Evolutionary conservation across 2,329 filamentous ascomycete genomes (phyloP).

Genomic region (Sporothrix euskadiensis): DNA sequence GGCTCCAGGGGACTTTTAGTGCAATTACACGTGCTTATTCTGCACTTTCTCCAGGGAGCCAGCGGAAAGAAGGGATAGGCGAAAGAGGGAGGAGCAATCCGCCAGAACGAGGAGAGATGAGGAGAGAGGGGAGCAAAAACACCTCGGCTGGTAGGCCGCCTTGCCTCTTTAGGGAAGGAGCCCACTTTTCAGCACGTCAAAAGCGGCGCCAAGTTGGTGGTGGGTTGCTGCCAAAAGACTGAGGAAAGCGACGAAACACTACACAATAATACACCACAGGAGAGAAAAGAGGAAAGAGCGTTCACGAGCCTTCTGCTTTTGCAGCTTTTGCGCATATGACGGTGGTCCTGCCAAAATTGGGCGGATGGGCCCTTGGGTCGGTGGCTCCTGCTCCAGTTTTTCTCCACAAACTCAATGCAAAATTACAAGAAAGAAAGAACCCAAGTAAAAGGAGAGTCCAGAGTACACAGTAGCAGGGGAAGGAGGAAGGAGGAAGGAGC

Average conservation of each 20-base stretch:
- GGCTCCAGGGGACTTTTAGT: slow-evolving; percentile 13
- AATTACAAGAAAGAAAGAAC: neutral
- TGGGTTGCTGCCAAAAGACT: neutral
- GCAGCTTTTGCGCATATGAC: neutral
- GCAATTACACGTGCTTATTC: slow-evolving; percentile 24
- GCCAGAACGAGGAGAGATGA: slow-evolving; percentile 6
- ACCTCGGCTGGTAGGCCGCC: slow-evolving; percentile 25
- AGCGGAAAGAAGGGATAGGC: neutral
- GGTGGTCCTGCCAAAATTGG: neutral
- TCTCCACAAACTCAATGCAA: neutral
- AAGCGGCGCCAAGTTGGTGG: slow-evolving; percentile 3
- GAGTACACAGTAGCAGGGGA: too few species aligned
- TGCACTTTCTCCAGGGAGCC: neutral
- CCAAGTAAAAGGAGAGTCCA: neutral
- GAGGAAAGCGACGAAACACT: neutral
- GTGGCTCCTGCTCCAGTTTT: slow-evolving; percentile 17
- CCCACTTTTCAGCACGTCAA: slow-evolving; percentile 20
- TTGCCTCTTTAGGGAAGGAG: slow-evolving; percentile 1
- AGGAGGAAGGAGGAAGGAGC: neutral
- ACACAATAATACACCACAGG: neutral
- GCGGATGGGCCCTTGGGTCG: neutral
- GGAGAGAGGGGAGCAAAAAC: slow-evolving; percentile 1
- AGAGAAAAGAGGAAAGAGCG: neutral
- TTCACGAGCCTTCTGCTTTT: neutral
- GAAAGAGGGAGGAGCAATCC: slow-evolving; percentile 1